Conservation (phyloP, 108 stramenopile species). For the Skeletonema tropicum region DNA sequence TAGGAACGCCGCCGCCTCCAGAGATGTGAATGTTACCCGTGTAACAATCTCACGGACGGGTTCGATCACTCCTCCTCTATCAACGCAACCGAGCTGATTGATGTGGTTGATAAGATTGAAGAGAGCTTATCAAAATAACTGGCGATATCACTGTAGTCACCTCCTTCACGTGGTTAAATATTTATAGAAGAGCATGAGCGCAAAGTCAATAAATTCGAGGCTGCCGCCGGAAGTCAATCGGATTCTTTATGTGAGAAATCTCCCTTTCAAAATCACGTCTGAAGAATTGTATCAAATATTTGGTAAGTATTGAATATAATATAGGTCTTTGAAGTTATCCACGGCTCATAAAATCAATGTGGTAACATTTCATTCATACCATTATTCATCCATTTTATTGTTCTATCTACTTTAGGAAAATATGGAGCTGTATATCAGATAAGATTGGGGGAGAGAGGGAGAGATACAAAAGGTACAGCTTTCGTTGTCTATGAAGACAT, state of each 20-base stretch:
- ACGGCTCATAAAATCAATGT: neutral
- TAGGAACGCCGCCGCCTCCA: no score
- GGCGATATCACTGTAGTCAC: no score
- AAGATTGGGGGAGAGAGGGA: constrained; percentile 78
- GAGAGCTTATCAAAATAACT: no score
- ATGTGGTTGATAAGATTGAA: no score
- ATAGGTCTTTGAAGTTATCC: neutral
- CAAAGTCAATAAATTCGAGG: constrained; percentile 54
- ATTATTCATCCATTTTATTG: neutral
- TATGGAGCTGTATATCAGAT: constrained; percentile 99
- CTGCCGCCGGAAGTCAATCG: constrained; percentile 98
- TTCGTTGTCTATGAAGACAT: constrained; percentile 98
- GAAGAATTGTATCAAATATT: constrained; percentile 99
- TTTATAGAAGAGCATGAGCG: neutral
- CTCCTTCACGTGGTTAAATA: neutral
- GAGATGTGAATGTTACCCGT: no score
- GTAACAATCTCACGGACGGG: no score
- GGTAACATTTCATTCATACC: neutral
- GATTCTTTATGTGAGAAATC: constrained; percentile 95
- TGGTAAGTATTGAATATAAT: neutral
- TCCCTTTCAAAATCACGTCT: constrained; percentile 96
- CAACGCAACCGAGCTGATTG: no score
- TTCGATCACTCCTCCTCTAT: no score
- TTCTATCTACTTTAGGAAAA: constrained; percentile 64
- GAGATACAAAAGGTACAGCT: constrained; percentile 96